Evolutionary conservation across 345 rosid genomes (phyloP).

Genomic region (Brassica nigra): DNA sequence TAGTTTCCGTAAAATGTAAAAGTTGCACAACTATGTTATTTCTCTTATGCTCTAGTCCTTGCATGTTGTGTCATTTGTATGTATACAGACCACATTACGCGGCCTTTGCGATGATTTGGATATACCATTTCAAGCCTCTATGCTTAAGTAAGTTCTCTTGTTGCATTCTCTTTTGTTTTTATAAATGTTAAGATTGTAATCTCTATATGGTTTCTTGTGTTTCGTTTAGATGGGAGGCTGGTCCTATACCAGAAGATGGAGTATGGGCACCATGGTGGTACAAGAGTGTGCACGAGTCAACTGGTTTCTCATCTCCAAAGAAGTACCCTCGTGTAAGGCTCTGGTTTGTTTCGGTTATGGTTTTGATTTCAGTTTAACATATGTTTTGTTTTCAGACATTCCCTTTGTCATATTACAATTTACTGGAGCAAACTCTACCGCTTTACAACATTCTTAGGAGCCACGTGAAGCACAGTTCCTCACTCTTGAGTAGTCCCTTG

Average conservation of each 20-base stretch:
- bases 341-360: neutral
- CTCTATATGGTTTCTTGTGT: neutral
- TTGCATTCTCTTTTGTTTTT: neutral
- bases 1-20: neutral
- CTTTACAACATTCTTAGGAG: slow-evolving; percentile 74
- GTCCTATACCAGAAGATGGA: slow-evolving; percentile 84
- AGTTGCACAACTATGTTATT: neutral
- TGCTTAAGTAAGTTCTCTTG: slow-evolving; percentile 63
- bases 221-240: slow-evolving; percentile 71
- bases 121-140: slow-evolving; percentile 70
- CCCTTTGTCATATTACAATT: slow-evolving; percentile 58
- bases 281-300: slow-evolving; percentile 61
- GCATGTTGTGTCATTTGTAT: neutral
- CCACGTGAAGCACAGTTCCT: slow-evolving; percentile 47
- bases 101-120: slow-evolving; percentile 76
- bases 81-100: slow-evolving; percentile 57
- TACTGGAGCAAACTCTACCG: slow-evolving; percentile 81
- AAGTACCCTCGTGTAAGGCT: slow-evolving; percentile 60
- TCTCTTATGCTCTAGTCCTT: neutral
- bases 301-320: slow-evolving; percentile 53
- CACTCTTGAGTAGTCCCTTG: slow-evolving; percentile 51
- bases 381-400: slow-evolving; percentile 51
- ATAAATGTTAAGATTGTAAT: neutral
- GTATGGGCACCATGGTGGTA: slow-evolving; percentile 94
- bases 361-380: slow-evolving; percentile 8